Conservation (phyloP, 306 rosid species). For the Castanea sativa region DNA sequence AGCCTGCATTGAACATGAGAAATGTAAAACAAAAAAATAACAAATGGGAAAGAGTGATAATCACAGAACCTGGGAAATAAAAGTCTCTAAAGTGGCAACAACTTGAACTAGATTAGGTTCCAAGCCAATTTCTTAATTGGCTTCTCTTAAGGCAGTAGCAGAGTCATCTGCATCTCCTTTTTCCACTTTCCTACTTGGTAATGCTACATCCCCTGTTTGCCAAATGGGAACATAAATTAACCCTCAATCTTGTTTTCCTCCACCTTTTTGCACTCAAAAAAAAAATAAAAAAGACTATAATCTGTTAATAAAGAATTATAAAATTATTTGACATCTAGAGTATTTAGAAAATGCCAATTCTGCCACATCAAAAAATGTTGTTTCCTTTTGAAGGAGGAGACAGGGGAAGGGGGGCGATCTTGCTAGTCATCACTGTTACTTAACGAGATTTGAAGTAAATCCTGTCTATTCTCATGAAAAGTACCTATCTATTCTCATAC, state of each 20-base stretch:
- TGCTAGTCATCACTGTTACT: no score
- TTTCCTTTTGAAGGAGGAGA: no score
- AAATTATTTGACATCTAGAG: no score
- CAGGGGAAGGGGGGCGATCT: no score
- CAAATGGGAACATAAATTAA: neutral
- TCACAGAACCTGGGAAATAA: constrained; percentile 24
- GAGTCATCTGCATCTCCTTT: constrained; percentile 34
- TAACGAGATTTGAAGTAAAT: no score
- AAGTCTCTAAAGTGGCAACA: constrained; percentile 26
- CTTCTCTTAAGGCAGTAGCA: constrained; percentile 35
- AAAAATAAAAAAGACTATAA: no score
- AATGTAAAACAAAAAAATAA: neutral
- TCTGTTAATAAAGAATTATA: no score
- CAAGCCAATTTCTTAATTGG: constrained; percentile 37
- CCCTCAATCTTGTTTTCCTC: neutral
- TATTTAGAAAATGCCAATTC: no score
- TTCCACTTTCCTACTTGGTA: constrained; percentile 40
- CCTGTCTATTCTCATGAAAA: no score
- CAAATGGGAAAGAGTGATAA: neutral
- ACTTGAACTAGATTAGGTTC: constrained; percentile 27
- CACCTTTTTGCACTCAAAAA: no score
- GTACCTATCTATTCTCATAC: no score
- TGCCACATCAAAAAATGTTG: no score
- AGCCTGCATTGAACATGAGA: neutral
- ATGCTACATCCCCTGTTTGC: constrained; percentile 38